Percentiles rank a stretch among this genome's conserved stretches.
phyloP scores from a whole-genome alignment of 257 asterid species.

The Ocimum tenuiflorum region DNA sequence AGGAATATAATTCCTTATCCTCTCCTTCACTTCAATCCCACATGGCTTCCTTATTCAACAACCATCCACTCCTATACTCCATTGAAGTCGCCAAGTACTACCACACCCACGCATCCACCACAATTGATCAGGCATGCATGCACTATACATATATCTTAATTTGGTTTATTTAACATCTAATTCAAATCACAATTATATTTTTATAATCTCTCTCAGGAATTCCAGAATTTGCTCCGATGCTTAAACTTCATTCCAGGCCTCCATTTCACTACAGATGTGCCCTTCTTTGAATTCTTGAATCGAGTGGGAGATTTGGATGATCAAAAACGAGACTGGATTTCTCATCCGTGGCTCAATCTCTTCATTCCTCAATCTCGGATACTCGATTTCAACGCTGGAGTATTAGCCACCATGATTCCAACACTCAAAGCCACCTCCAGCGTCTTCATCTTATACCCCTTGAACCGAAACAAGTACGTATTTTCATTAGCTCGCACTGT shows the following conservation, averaged over 20 bases:
- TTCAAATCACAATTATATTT: too few relatives aligned
- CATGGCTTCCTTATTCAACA: slow-evolving; percentile 20
- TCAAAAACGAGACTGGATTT: slow-evolving; percentile 24
- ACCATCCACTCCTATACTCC: slow-evolving; percentile 34
- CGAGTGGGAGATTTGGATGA: slow-evolving; percentile 23
- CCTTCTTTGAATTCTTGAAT: slow-evolving; percentile 22
- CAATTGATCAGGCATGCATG: slow-evolving; percentile 37
- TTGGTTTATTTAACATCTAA: too few relatives aligned
- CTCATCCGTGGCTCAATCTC: slow-evolving; percentile 79
- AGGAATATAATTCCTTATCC: slow-evolving; percentile 34
- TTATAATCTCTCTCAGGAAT: slow-evolving; percentile 28
- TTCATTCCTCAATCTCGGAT: slow-evolving; percentile 59
- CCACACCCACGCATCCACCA: slow-evolving; percentile 18
- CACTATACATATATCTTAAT: background rate
- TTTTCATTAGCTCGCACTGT: too few relatives aligned
- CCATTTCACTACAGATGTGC: slow-evolving; percentile 19
- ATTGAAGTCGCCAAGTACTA: slow-evolving; percentile 46
- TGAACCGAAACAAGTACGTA: slow-evolving; percentile 35
- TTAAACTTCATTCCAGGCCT: slow-evolving; percentile 20
- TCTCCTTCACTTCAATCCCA: slow-evolving; percentile 28
- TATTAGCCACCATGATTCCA: slow-evolving; percentile 43
- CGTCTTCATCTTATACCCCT: slow-evolving; percentile 53
- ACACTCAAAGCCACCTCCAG: slow-evolving; percentile 32
- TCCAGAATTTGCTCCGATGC: slow-evolving; percentile 6
- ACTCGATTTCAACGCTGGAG: slow-evolving; percentile 44